Percentiles rank a stretch among this genome's conserved stretches.
Conservation (phyloP, 805 yeast genomes). For the Candida yuanshanica region DNA sequence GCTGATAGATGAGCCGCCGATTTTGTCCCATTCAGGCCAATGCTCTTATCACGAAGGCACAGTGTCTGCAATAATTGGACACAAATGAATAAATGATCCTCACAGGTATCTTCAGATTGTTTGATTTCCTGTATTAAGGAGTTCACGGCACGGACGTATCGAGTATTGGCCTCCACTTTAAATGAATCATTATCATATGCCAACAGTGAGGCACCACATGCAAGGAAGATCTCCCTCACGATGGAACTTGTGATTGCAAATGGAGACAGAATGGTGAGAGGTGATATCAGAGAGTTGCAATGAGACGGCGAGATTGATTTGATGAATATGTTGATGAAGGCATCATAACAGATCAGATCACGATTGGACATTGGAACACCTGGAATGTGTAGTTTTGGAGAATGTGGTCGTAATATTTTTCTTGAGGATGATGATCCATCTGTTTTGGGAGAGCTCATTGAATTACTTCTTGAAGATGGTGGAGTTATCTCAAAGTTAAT, state of each 20-base stretch:
- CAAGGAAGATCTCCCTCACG: conserved; percentile 19
- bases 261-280: conserved; percentile 15
- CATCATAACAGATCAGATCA: conserved; percentile 18
- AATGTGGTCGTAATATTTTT: background rate
- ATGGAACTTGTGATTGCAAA: conserved; percentile 13
- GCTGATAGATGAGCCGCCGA: conserved; percentile 23
- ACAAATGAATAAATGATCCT: conserved; percentile 21
- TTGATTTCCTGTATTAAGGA: conserved; percentile 16
- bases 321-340: conserved; percentile 18
- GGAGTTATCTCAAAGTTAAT: background rate
- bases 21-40: conserved; percentile 22
- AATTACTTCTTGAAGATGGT: background rate
- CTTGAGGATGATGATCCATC: background rate
- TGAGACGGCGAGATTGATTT: conserved; percentile 20
- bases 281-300: conserved; percentile 16
- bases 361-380: conserved; percentile 14
- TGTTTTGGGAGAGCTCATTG: background rate
- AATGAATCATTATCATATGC: conserved; percentile 18
- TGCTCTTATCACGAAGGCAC: conserved; percentile 22
- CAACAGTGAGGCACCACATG: conserved; percentile 23
- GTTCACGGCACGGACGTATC: conserved; percentile 18
- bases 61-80: conserved; percentile 23
- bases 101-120: conserved; percentile 17
- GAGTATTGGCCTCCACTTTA: conserved; percentile 11
- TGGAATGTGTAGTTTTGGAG: conserved; percentile 3